phyloP scores from a whole-genome alignment of 2,329 filamentous ascomycete genomes.

The Emmonsia crescens region DNA sequence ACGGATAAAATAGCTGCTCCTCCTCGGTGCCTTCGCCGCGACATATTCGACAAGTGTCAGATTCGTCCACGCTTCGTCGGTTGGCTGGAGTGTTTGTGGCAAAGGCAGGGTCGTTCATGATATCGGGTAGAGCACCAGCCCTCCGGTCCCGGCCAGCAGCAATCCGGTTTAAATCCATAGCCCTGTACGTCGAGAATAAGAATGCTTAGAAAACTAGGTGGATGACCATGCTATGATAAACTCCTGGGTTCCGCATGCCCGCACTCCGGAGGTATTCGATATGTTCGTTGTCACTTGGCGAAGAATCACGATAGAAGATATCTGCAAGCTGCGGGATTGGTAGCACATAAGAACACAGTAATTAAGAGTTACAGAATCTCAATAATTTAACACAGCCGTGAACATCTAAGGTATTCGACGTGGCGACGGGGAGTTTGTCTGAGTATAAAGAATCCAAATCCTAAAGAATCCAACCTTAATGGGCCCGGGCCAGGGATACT shows the following conservation, averaged over 20 bases:
- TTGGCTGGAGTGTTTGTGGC: conserved; percentile 31
- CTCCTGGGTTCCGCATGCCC: not conserved
- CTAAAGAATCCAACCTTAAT: no score
- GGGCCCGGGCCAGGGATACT: no score
- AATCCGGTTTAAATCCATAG: conserved; percentile 11
- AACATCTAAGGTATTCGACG: not conserved
- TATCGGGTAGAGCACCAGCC: conserved; percentile 27
- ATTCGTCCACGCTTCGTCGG: conserved; percentile 39
- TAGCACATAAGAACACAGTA: not conserved
- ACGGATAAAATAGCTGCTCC: conserved; percentile 91
- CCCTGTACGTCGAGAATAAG: conserved; percentile 5
- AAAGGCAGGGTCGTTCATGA: conserved; percentile 49
- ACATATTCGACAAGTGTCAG: conserved; percentile 93
- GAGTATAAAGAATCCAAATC: not conserved
- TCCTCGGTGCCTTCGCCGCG: conserved; percentile 71
- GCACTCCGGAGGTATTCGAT: not conserved
- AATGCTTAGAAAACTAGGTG: not conserved
- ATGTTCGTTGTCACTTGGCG: not conserved
- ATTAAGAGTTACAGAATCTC: not conserved
- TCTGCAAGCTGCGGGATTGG: not conserved
- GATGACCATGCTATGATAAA: not conserved
- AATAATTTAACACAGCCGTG: not conserved
- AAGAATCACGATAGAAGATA: not conserved
- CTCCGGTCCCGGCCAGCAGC: not conserved
- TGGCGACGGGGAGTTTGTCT: not conserved